Conservation (phyloP, 306 rosid genomes). For the Glycine tomentella region DNA sequence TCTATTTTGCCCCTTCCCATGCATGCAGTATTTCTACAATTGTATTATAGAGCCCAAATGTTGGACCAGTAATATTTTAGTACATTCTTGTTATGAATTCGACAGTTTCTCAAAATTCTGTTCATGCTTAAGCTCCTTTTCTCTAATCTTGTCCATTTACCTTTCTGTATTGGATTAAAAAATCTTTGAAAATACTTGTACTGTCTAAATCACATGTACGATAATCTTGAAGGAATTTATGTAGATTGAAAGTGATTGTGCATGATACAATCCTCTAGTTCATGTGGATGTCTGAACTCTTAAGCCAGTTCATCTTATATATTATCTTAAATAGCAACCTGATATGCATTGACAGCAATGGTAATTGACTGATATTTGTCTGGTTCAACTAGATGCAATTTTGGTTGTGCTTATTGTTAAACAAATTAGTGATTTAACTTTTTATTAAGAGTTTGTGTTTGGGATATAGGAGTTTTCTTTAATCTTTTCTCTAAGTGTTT, state of each 20-base stretch:
- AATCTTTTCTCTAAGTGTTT: conserved; percentile 10
- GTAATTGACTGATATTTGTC: background rate
- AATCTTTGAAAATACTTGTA: conserved; percentile 29
- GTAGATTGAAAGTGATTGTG: conserved; percentile 30
- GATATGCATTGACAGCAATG: conserved; percentile 2
- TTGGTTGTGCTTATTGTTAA: conserved; percentile 8
- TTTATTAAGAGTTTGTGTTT: conserved; percentile 21
- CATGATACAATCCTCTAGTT: conserved; percentile 20
- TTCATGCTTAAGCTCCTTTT: background rate
- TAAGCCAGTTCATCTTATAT: conserved; percentile 21
- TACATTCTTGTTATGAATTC: conserved; percentile 28
- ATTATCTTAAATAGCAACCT: conserved; percentile 1
- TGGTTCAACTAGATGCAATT: conserved; percentile 23
- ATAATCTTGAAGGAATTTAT: conserved; percentile 9
- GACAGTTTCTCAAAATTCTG: conserved; percentile 25
- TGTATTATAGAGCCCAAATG: conserved; percentile 29
- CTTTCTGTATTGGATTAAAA: conserved; percentile 31
- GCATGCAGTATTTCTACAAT: conserved; percentile 30
- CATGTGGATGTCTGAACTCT: background rate
- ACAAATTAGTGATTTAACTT: conserved; percentile 30
- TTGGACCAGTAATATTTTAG: conserved; percentile 21
- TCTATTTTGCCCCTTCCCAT: conserved; percentile 27
- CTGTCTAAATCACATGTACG: conserved; percentile 1
- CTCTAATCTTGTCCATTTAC: conserved; percentile 19
- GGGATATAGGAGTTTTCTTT: conserved; percentile 1